phyloP scores from a whole-genome alignment of 495 filamentous ascomycete species.

The Talaromyces nanjingensis region DNA sequence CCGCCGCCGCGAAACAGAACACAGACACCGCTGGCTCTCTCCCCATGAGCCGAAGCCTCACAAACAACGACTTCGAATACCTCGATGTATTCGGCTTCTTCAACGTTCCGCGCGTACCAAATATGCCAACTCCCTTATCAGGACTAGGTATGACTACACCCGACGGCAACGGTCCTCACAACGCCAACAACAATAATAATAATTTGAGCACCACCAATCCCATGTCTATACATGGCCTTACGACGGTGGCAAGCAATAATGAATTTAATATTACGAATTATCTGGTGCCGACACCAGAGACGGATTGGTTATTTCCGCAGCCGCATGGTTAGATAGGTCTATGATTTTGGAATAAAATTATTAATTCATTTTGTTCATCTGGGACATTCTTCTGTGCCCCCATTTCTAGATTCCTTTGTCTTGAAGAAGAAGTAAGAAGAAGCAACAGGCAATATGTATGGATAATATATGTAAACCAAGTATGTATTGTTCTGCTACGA shows the following conservation, averaged over 20 bases:
- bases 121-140: slow-evolving; percentile 8
- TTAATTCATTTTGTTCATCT: not conserved
- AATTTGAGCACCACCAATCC: slow-evolving; percentile 18
- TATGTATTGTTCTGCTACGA: not conserved
- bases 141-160: slow-evolving; percentile 23
- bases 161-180: slow-evolving; percentile 6
- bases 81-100: slow-evolving; percentile 93
- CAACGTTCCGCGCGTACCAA: slow-evolving; percentile 71
- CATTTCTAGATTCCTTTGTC: too few species aligned
- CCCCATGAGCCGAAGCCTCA: slow-evolving; percentile 45
- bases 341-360: not conserved
- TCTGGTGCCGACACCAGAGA: slow-evolving; percentile 39
- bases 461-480: not conserved
- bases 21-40: slow-evolving; percentile 11
- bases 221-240: slow-evolving; percentile 38
- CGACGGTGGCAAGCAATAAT: slow-evolving; percentile 25
- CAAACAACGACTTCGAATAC: slow-evolving; percentile 76
- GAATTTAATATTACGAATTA: slow-evolving; percentile 46
- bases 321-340: slow-evolving; percentile 17
- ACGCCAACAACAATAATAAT: not conserved
- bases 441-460: not conserved
- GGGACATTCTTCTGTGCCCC: too few species aligned
- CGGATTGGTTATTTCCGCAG: slow-evolving; percentile 39
- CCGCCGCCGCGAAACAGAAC: not conserved
- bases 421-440: not conserved